Base-by-base conservation (phyloP, 2,329 filamentous ascomycete species). In the Ophiostoma novo-ulmi region DNA sequence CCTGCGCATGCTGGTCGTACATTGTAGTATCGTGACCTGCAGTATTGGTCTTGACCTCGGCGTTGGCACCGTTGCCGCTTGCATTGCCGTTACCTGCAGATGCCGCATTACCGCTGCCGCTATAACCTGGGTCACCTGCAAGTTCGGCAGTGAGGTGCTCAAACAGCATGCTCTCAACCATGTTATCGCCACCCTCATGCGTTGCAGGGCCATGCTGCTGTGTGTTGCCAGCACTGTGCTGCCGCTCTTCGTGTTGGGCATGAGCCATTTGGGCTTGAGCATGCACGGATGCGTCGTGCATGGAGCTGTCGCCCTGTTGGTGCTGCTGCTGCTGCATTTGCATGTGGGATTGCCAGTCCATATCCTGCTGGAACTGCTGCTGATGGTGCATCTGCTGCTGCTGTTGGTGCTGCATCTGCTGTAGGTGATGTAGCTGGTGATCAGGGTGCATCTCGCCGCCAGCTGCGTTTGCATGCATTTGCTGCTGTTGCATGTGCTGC, bases 311-410 rank as follows among this genome's bases (percentile, higher is more conserved):
- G 38, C 65, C 65, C 26, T 65, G 63, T 8, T 65, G 63, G 26
- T 35, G 35, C 20, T 64, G 61, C 20, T 65, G 63, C 6, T 65
- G 63, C 66, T 68, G 66, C 66, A 52, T 36, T 31, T 61, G 68
- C 68, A 39, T 65, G 5, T 65, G 63, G 17, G 36, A 14, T 26
- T 69, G 68, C 68, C 35, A 38, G 11, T 64, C 82, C 41, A 83
- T 74, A 5, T 82, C 84, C 76, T 86, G 85, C 78, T 84, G 85
- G 31, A 82, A 83, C 74, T 67, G 69, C 63, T 58, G 69, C 31
- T 35, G 41, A 5, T 70, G 69, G 5, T 66, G 69, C 63, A 44
- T 22, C 58, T 64, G 68, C 1, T 52, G 14, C 39, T 63, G 35
- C 39, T 69, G 68, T 13, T 64, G 68, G 6, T 48, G 14, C 39